Base-by-base conservation (phyloP, 78 protist genomes). In the Isochrysis galbana region DNA sequence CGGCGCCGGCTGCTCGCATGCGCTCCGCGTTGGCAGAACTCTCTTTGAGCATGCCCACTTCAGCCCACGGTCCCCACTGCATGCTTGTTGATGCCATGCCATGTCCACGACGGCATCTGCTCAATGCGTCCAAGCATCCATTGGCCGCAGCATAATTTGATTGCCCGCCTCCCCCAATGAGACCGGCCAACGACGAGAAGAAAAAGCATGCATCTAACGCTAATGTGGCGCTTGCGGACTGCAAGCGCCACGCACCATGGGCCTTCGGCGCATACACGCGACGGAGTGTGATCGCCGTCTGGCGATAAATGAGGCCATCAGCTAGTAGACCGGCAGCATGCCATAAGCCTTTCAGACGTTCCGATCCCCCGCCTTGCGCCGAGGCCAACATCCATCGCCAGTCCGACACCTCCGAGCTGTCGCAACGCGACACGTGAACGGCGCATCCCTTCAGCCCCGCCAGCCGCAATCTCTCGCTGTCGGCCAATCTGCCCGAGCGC, bases 61-160 rank as follows among this genome's bases (percentile, higher is more conserved):
- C 87, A 2, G 91, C 93, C 25, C 94, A 82, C 54, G 97, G 92
- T 11, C 94, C 95, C 70, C 93, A 45, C 34, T 91, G 91, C 54
- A 95, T 61, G 74, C 94, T 89, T 36, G 34, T 82, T 14, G 93
- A 93, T n/a, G 61, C 78, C 10, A 91, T 17, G 29, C 95, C 96
- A 25, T 17, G 19, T 11, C 44, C 29, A 7, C 36, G 0, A 36
- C 96, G 94, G 10, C 48, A 36, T 41, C 22, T 42, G 34, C 95
- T 55, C 14, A 96, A 87, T 23, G 93, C 95, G 88, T 96, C 97
- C 48, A 95, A 96, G 80, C 94, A 96, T 41, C 93, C 82, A 90
- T 96, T 96, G 78, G 96, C 96, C 48, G 91, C 19, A 2, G 95
- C 93, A 67, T 96, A 96, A 78, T 94, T 95, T 2, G 94, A 21